phyloP scores from a whole-genome alignment of 1,284 basidiomycete genomes.

The Neotropicomus parvogracilis region DNA sequence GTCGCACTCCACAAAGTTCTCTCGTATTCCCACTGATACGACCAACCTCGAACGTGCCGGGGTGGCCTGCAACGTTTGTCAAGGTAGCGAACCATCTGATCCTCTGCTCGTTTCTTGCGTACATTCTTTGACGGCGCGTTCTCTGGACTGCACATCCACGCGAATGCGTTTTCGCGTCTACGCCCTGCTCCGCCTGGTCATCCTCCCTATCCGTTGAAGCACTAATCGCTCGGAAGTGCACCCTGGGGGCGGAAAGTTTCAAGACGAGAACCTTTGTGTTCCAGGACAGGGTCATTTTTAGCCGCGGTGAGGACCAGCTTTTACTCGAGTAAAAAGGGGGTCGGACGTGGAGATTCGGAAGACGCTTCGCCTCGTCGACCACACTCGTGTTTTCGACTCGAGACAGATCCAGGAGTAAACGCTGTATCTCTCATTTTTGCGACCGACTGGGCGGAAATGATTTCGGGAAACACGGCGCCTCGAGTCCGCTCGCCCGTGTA shows the following conservation, averaged over 20 bases:
- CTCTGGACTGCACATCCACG: slow-evolving; percentile 56
- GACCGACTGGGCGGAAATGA: no score
- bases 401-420: no score
- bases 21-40: slow-evolving; percentile 22
- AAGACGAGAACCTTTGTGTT: slow-evolving; percentile 64
- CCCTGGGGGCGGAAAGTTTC: slow-evolving; percentile 53
- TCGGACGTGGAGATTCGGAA: slow-evolving; percentile 15
- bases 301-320: slow-evolving; percentile 51
- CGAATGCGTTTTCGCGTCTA: slow-evolving; percentile 41
- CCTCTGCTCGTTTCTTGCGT: neutral
- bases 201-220: slow-evolving; percentile 55
- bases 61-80: slow-evolving; percentile 64
- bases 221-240: slow-evolving; percentile 45
- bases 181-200: slow-evolving; percentile 41
- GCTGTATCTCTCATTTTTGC: no score
- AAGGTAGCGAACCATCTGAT: slow-evolving; percentile 42
- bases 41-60: slow-evolving; percentile 61
- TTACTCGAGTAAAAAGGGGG: no score
- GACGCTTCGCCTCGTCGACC: no score
- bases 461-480: no score
- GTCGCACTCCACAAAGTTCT: slow-evolving; percentile 17
- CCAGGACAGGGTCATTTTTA: slow-evolving; percentile 62
- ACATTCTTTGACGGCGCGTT: slow-evolving; percentile 50
- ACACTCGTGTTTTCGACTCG: no score
- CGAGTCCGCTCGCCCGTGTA: no score